phyloP scores from a whole-genome alignment of 1,139 yeast genomes.

The Zygotorulaspora mrakii region DNA sequence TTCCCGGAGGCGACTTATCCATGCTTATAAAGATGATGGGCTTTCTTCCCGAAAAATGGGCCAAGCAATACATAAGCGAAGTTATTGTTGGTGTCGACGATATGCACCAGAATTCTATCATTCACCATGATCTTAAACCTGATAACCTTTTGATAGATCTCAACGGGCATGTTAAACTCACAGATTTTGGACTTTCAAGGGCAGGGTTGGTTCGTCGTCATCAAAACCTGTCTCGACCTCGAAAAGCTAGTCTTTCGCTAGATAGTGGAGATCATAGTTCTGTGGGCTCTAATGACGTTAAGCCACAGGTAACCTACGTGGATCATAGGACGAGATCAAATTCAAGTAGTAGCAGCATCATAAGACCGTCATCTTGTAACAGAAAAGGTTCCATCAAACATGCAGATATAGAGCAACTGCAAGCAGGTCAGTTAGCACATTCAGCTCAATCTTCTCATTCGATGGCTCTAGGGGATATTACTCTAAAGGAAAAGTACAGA shows the following conservation, averaged over 20 bases:
- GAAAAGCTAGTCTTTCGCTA: constrained; percentile 11
- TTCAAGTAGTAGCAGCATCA: constrained; percentile 6
- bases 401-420: constrained; percentile 6
- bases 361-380: constrained; percentile 5
- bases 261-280: constrained; percentile 12
- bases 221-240: constrained; percentile 30
- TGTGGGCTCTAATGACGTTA: constrained; percentile 8
- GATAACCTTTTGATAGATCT: constrained; percentile 86
- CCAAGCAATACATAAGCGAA: constrained; percentile 81
- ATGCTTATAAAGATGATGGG: constrained; percentile 79
- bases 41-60: constrained; percentile 82
- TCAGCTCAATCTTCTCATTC: constrained; percentile 3
- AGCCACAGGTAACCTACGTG: constrained; percentile 1
- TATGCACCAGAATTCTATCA: constrained; percentile 80
- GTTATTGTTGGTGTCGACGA: constrained; percentile 88
- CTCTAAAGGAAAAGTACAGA: constrained; percentile 11
- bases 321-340: constrained; percentile 5
- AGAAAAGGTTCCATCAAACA: constrained; percentile 11
- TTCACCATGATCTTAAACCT: constrained; percentile 93
- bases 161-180: constrained; percentile 82
- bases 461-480: constrained; percentile 10
- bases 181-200: constrained; percentile 91
- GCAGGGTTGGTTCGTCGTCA: constrained; percentile 88
- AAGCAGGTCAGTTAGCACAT: not conserved
- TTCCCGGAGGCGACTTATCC: constrained; percentile 95